Conservation (phyloP, 2,329 filamentous ascomycete species). For the Ophiostoma piceae region DNA sequence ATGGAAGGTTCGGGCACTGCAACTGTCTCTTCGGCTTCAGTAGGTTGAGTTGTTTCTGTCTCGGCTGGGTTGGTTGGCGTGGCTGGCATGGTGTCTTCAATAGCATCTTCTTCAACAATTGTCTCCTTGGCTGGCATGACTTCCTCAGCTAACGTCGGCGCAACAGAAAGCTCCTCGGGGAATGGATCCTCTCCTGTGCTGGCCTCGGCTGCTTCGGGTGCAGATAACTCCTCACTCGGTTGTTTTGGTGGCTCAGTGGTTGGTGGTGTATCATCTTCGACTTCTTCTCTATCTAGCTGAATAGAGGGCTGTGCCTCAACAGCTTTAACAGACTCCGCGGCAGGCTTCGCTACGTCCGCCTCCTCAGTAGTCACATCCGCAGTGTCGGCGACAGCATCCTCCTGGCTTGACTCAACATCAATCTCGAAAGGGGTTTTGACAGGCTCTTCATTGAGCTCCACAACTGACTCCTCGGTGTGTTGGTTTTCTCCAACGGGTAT, state of each 20-base stretch:
- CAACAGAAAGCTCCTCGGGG: background rate
- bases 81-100: background rate
- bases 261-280: constrained; percentile 6
- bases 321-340: constrained; percentile 1
- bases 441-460: constrained; percentile 17
- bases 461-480: constrained; percentile 4
- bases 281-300: constrained; percentile 16
- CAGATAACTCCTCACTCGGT: constrained; percentile 11
- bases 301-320: background rate
- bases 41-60: background rate
- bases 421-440: constrained; percentile 8
- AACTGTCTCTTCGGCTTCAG: background rate
- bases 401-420: background rate
- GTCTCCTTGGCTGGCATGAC: background rate
- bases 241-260: background rate
- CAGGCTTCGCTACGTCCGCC: background rate
- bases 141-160: background rate
- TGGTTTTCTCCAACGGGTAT: constrained; percentile 9
- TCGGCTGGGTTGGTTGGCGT: background rate
- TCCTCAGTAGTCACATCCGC: constrained; percentile 7
- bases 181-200: background rate
- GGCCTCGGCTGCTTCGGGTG: background rate
- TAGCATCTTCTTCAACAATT: background rate
- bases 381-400: background rate
- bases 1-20: background rate